These are phyloP conservation scores for Torulaspora indica DNA, from an alignment of 805 yeast genomes.

Conservation along the genomic window DNA sequence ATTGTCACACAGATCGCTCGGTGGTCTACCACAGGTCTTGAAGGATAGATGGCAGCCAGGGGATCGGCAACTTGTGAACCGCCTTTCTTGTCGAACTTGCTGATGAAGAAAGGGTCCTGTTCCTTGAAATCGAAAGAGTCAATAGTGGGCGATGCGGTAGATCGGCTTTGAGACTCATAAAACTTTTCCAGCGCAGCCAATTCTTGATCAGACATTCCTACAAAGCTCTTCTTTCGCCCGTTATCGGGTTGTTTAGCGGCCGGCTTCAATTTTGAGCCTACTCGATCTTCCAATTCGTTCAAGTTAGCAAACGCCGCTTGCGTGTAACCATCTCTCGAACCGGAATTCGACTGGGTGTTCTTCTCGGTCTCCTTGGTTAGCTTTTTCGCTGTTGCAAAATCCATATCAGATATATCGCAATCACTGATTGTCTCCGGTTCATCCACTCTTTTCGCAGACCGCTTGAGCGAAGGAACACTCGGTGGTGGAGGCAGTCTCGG, in stretches of 20 bases:
- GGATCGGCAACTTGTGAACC: conserved; percentile 18
- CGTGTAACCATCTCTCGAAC: conserved; percentile 30
- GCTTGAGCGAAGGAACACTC: conserved; percentile 17
- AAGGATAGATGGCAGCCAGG: conserved; percentile 31
- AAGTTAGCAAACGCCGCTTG: conserved; percentile 34
- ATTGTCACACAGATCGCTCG: conserved; percentile 30
- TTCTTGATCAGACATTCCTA: conserved; percentile 35
- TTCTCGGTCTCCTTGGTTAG: conserved; percentile 23
- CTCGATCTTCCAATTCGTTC: conserved; percentile 35
- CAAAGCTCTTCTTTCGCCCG: conserved; percentile 28
- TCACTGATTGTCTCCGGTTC: conserved; percentile 18
- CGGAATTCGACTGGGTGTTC: conserved; percentile 33
- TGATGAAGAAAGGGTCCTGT: conserved; percentile 24
- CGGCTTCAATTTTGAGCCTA: conserved; percentile 6
- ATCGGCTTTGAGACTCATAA: conserved; percentile 27
- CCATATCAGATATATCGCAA: conserved; percentile 26
- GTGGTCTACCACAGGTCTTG: conserved; percentile 32
- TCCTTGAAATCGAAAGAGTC: conserved; percentile 33
- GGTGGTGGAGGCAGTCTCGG: conserved; percentile 31
- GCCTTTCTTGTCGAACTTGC: conserved; percentile 8
- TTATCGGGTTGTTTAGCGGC: conserved; percentile 4
- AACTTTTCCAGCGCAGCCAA: conserved; percentile 29
- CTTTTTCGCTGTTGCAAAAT: conserved; percentile 18
- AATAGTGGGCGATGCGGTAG: conserved; percentile 21
- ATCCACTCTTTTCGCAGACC: conserved; percentile 12